phyloP scores from a whole-genome alignment of 1,284 basidiomycete genomes.

The Vanrija humicola region DNA sequence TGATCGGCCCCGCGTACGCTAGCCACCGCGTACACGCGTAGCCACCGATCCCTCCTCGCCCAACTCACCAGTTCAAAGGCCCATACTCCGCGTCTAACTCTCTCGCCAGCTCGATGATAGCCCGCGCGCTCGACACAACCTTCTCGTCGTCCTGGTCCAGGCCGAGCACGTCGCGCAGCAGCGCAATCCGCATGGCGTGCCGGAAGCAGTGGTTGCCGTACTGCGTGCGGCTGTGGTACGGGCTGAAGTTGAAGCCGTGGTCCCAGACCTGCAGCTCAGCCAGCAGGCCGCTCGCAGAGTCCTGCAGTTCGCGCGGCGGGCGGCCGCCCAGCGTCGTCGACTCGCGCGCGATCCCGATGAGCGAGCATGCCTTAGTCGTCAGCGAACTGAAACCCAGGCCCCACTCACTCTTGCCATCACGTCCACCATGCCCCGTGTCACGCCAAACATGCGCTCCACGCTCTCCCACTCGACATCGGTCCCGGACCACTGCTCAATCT shows the following conservation, averaged over 20 bases:
- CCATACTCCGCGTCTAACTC: constrained; percentile 27
- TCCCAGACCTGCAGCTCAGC: constrained; percentile 40
- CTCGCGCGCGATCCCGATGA: constrained; percentile 23
- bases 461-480: constrained; percentile 42
- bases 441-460: constrained; percentile 42
- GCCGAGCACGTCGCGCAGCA: constrained; percentile 38
- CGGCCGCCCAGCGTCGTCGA: constrained; percentile 4
- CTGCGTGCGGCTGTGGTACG: constrained; percentile 36
- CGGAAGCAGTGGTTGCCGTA: constrained; percentile 43
- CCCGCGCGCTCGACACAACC: constrained; percentile 23
- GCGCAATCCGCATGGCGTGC: constrained; percentile 35
- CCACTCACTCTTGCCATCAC: constrained; percentile 38
- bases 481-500: constrained; percentile 36
- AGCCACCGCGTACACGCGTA: too few relatives aligned
- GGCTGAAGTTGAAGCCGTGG: constrained; percentile 35
- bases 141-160: constrained; percentile 30
- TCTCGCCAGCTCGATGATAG: constrained; percentile 39
- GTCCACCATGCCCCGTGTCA: constrained; percentile 43
- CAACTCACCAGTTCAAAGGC: constrained; percentile 35
- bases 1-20: too few relatives aligned
- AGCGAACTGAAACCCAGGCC: background rate
- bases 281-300: constrained; percentile 32
- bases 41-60: too few relatives aligned
- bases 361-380: constrained; percentile 22
- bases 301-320: constrained; percentile 19